Evolutionary conservation across 2,329 filamentous ascomycete genomes (phyloP), one percentile per base, ranked within the genome.

Genomic region (Pseudopithomyces chartarum): DNA sequence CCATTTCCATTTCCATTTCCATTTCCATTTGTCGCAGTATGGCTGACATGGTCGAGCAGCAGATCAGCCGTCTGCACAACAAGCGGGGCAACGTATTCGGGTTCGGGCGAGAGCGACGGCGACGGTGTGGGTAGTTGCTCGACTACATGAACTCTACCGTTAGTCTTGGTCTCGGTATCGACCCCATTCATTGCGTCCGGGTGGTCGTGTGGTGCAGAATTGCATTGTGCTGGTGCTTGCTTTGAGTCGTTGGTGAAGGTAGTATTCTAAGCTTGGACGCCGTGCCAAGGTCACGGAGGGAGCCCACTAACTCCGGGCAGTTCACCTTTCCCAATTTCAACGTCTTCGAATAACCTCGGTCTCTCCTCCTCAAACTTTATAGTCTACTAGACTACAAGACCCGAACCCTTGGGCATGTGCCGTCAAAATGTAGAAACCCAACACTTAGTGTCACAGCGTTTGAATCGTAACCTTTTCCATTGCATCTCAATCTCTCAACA

Each of bases 121-220:
- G 63, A 52, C 4, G 70, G 72, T 40, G 71, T 70, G 3, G 68
- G 70, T 15, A 74, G 65, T 57, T 73, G 70, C 38, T 62, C 60
- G 33, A 50, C 55, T 17, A 59, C 51, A 46, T 59, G 58, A 32
- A 39, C 36, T 56, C 67, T 63, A 63, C 60, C 59, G 53, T 55
- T 54, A 13, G 48, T 60, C 55, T 62, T 58, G 58, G 48, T 60
- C 55, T 62, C 58, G 58, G 57, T 56, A 19, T 67, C 64, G 61
- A 58, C 63, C 58, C 69, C 66, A 57, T 69, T 71, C 71, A 74
- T 74, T 46, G 63, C 69, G 65, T 53, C 13, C 40, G 32, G 57
- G 54, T 55, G 12, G 20, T 23, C 38, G 26, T 15, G 40, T 15
- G 33, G 33, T 23, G 23, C 33, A 33, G 19, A 15, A 46, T 45